These are phyloP conservation scores for Sungouiozyma ichnusensis DNA, from an alignment of 805 yeast genomes.

Conservation along the genomic window DNA sequence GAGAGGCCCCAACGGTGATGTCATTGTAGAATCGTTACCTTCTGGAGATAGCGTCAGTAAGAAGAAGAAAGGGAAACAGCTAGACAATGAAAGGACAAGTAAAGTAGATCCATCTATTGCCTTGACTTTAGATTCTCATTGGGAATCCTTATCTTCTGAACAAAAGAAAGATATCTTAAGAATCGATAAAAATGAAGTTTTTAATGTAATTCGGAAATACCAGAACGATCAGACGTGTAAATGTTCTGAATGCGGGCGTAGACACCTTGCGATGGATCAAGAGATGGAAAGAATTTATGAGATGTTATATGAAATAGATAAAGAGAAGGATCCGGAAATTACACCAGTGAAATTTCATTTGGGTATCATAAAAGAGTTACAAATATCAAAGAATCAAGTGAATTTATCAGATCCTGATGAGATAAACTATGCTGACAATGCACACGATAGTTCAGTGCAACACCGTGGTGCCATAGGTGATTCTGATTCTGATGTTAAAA, in stretches of 20 bases:
- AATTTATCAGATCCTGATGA: neutral
- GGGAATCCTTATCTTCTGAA: conserved; percentile 55
- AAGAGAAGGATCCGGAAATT: conserved; percentile 24
- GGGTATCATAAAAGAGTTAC: conserved; percentile 26
- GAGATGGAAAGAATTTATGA: conserved; percentile 69
- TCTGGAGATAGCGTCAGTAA: conserved; percentile 9
- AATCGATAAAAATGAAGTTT: conserved; percentile 59
- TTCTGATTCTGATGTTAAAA: conserved; percentile 5
- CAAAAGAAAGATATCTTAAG: conserved; percentile 52
- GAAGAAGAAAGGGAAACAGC: conserved; percentile 2
- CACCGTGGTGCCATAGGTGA: conserved; percentile 1
- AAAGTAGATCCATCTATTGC: conserved; percentile 15
- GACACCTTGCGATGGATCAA: conserved; percentile 58
- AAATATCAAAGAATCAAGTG: conserved; percentile 14
- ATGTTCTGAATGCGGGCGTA: conserved; percentile 71
- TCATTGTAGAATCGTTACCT: conserved; percentile 46
- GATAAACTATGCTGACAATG: conserved; percentile 2
- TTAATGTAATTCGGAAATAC: conserved; percentile 51
- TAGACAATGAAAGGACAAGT: neutral
- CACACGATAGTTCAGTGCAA: neutral
- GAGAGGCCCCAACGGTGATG: conserved; percentile 66
- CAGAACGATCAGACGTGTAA: conserved; percentile 45
- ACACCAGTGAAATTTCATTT: conserved; percentile 27
- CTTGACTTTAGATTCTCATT: conserved; percentile 31
- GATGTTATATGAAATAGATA: conserved; percentile 47